These are phyloP conservation scores for Thalassiosira profunda DNA, from an alignment of 108 stramenopile genomes.

Conservation along the genomic window DNA sequence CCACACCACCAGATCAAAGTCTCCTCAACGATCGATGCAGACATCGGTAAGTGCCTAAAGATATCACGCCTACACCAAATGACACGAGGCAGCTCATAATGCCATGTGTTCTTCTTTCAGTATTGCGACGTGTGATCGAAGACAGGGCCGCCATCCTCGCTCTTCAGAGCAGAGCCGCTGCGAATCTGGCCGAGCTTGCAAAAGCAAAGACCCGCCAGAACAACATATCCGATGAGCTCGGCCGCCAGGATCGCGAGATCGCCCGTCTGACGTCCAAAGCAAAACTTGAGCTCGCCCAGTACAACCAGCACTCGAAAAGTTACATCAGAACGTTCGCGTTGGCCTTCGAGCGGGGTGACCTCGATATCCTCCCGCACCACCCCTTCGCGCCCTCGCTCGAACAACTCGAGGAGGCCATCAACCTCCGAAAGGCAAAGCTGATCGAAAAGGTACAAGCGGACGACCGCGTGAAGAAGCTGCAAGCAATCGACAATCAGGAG, in stretches of 20 bases:
- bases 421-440: conserved; percentile 21
- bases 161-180: conserved; percentile 24
- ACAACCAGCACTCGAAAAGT: conserved; percentile 29
- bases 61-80: no score
- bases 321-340: conserved; percentile 29
- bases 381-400: conserved; percentile 30
- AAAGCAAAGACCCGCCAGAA: conserved; percentile 9
- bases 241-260: conserved; percentile 17
- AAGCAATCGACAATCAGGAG: conserved; percentile 18
- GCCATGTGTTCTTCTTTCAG: no score
- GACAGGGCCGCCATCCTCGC: conserved; percentile 34
- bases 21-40: conserved; percentile 27
- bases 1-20: conserved; percentile 18
- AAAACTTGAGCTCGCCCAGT: conserved; percentile 24
- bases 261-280: conserved; percentile 20
- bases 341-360: conserved; percentile 32
- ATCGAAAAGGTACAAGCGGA: conserved; percentile 46
- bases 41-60: no score
- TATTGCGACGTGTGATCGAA: conserved; percentile 38
- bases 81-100: no score
- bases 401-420: conserved; percentile 30
- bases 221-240: neutral
- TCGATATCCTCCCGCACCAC: conserved; percentile 29
- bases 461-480: conserved; percentile 28
- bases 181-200: conserved; percentile 30